These are phyloP conservation scores for Cladophialophora exuberans DNA, from an alignment of 2,329 filamentous ascomycete genomes.

Conservation along the genomic window DNA sequence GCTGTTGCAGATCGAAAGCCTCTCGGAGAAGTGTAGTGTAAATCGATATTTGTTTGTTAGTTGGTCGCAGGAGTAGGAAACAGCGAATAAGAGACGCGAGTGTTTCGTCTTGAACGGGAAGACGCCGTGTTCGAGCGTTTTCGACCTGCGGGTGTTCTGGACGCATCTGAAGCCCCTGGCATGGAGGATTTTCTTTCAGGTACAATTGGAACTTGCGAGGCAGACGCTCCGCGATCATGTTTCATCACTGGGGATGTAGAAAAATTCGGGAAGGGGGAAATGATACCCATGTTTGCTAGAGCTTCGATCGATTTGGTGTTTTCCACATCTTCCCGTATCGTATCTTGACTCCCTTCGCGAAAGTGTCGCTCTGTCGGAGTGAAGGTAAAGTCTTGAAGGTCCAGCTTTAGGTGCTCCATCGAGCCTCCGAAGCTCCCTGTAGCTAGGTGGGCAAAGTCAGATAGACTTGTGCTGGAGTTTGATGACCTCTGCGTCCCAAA, in stretches of 20 bases:
- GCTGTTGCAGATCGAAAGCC: not conserved
- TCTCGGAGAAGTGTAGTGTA: not conserved
- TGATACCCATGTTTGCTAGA: not conserved
- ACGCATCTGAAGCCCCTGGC: conserved; percentile 4
- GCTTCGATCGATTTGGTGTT: not conserved
- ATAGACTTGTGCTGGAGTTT: conserved; percentile 49
- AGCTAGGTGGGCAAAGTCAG: conserved; percentile 39
- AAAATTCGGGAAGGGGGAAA: not conserved
- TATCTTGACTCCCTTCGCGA: conserved; percentile 29
- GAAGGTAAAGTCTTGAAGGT: conserved; percentile 9
- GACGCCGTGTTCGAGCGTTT: conserved; percentile 29
- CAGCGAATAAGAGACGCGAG: conserved; percentile 49
- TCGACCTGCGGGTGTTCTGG: conserved; percentile 14
- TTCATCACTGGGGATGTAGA: conserved; percentile 6
- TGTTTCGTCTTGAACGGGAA: conserved; percentile 27
- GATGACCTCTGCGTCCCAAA: conserved; percentile 52
- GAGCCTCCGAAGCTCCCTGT: conserved; percentile 30
- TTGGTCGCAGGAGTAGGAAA: conserved; percentile 37
- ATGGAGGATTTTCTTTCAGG: conserved; percentile 31
- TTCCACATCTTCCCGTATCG: conserved; percentile 24
- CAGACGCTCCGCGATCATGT: conserved; percentile 23
- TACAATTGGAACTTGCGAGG: conserved; percentile 22
- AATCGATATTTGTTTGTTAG: not conserved
- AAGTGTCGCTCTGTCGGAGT: conserved; percentile 11
- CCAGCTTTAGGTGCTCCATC: conserved; percentile 27